Conservation (phyloP, 352 stramenopile species). For the Phytophthora quininea region DNA sequence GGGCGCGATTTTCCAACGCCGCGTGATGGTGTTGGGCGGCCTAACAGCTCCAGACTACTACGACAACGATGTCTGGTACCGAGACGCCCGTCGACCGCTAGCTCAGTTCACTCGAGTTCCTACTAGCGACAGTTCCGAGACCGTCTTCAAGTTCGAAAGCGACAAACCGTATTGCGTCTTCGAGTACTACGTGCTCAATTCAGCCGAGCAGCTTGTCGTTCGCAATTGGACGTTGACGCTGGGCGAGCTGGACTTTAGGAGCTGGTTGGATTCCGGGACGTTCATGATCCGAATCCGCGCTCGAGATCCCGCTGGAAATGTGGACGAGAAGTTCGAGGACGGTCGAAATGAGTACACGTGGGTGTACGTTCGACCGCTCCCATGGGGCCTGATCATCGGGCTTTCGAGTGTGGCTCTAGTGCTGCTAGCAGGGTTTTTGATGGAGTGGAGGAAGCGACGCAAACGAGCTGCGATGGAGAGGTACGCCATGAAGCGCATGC, state of each 20-base stretch:
- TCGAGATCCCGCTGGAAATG: constrained; percentile 92
- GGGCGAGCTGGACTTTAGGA: constrained; percentile 45
- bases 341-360: constrained; percentile 92
- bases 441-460: constrained; percentile 92
- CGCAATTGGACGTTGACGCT: constrained; percentile 74
- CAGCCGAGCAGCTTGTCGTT: constrained; percentile 84
- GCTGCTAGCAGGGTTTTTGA: constrained; percentile 78
- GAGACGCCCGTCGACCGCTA: constrained; percentile 52
- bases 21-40: constrained; percentile 77
- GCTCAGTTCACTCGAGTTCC: constrained; percentile 61
- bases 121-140: constrained; percentile 63
- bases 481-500: constrained; percentile 95
- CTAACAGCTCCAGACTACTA: constrained; percentile 67
- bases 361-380: constrained; percentile 91
- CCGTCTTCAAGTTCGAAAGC: constrained; percentile 87
- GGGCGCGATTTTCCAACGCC: constrained; percentile 79
- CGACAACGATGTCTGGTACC: constrained; percentile 91
- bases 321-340: constrained; percentile 84
- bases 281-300: constrained; percentile 92
- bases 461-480: constrained; percentile 91
- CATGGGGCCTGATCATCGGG: constrained; percentile 89
- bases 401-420: constrained; percentile 77
- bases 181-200: constrained; percentile 92
- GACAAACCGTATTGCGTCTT: constrained; percentile 91
- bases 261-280: constrained; percentile 81